Conservation (phyloP, 176 grass and related monocot species). For the Carex myosuroides region DNA sequence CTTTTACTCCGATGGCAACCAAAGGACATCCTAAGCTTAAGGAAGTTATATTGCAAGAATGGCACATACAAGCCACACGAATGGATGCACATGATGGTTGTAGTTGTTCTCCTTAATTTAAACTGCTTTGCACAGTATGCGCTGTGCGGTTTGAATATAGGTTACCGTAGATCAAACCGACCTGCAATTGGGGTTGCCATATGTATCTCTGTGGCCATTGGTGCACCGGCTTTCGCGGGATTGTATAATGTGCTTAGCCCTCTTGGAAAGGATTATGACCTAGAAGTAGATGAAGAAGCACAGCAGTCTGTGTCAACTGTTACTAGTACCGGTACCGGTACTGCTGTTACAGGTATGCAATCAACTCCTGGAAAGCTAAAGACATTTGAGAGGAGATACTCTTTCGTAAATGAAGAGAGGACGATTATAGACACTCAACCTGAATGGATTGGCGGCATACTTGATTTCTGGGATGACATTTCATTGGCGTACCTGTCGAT, state of each 20-base stretch:
- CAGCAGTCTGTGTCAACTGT: neutral
- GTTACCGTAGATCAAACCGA: slow-evolving; percentile 39
- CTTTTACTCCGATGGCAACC: slow-evolving; percentile 45
- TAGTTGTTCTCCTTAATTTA: slow-evolving; percentile 62
- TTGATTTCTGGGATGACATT: slow-evolving; percentile 54
- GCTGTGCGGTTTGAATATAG: slow-evolving; percentile 58
- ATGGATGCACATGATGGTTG: slow-evolving; percentile 51
- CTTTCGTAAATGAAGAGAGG: slow-evolving; percentile 15
- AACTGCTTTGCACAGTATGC: slow-evolving; percentile 64
- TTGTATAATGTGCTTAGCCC: slow-evolving; percentile 51
- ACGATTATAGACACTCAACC: slow-evolving; percentile 39
- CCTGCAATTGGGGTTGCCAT: slow-evolving; percentile 55
- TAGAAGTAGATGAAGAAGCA: slow-evolving; percentile 32
- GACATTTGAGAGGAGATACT: slow-evolving; percentile 19
- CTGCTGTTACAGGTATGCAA: neutral
- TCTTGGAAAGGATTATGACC: slow-evolving; percentile 47
- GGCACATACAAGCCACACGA: slow-evolving; percentile 33
- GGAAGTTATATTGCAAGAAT: slow-evolving; percentile 80
- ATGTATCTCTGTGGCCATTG: slow-evolving; percentile 47
- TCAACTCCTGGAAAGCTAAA: neutral
- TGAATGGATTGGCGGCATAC: slow-evolving; percentile 45
- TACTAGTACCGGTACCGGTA: neutral
- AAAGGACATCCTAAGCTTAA: slow-evolving; percentile 32
- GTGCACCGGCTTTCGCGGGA: slow-evolving; percentile 43
- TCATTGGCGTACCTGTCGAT: slow-evolving; percentile 57